Evolutionary conservation across 805 yeast genomes (phyloP), one percentile per base, ranked within the genome.

Genomic region (Candida maesae): DNA sequence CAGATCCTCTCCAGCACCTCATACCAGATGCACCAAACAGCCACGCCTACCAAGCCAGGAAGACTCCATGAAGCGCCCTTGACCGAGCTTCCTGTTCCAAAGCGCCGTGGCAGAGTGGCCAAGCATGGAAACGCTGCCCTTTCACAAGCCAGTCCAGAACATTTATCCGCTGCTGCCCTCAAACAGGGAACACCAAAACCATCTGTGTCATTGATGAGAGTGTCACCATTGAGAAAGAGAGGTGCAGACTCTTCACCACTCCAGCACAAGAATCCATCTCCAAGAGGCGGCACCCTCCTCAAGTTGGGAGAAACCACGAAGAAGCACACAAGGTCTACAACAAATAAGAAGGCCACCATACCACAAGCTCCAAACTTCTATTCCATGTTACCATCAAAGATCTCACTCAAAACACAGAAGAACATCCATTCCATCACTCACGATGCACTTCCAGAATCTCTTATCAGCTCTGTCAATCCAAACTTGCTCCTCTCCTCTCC

Each of bases 21-120:
- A 25, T 9, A 9, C 10, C 28, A 25, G 28, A 25, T 25, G 28
- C 6, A 5, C 6, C 8, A 9, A 5, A 12, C 28, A 25, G 14
- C 28, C n/a, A 25, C 14, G 10, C n/a, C 28, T 6, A 25, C n/a
- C 6, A 25, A 25, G n/a, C n/a, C 28, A 25, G n/a, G n/a, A 10
- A 8, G n/a, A 8, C 28, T 25, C 12, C 28, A 25, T 12, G 28
- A 25, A 25, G 11, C 31, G 13, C 33, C 31, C 3, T 7, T 15
- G 6, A 13, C 36, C 1, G 29, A 35, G 4, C 44, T 56, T 11
- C 56, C 59, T 9, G 45, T 58, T 2, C 52, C 56, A 16, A 57
- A 53, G 35, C 56, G 60, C 14, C 58, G 59, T 45, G 61, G 61
- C 7, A 55, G 61, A 49, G 59, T 59, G 15, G 42, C 60, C 10